A percentile compares a stretch with the other conserved stretches of the same genome.
Conservation (phyloP, 495 filamentous ascomycete genomes). For the Xylaria sp. region DNA sequence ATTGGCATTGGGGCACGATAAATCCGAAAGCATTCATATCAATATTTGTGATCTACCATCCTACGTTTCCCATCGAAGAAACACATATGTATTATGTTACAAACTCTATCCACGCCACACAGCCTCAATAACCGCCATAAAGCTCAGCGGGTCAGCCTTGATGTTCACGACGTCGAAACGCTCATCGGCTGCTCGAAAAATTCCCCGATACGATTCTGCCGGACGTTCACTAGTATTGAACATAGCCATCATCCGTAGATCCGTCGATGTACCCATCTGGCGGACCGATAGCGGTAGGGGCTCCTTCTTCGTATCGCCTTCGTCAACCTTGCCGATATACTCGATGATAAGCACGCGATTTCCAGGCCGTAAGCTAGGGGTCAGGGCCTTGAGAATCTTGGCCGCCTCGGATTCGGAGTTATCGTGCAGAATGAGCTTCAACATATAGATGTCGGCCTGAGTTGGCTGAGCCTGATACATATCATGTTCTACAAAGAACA, state of each 20-base stretch:
- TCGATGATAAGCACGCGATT: constrained; percentile 56
- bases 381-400: constrained; percentile 50
- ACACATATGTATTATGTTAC: constrained; percentile 33
- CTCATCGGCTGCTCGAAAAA: constrained; percentile 40
- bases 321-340: constrained; percentile 43
- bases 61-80: constrained; percentile 44
- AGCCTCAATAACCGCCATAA: constrained; percentile 38
- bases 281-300: constrained; percentile 34
- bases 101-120: constrained; percentile 38
- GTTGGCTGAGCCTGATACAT: constrained; percentile 58
- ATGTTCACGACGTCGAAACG: constrained; percentile 33
- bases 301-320: constrained; percentile 29
- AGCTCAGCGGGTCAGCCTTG: constrained; percentile 35
- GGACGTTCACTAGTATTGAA: constrained; percentile 42
- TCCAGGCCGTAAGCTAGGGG: constrained; percentile 49
- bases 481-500: constrained; percentile 55
- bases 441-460: constrained; percentile 61
- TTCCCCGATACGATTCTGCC: constrained; percentile 36
- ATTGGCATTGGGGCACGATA: no score
- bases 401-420: constrained; percentile 52
- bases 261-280: constrained; percentile 38
- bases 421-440: constrained; percentile 63
- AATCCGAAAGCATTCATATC: no score
- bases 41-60: background rate
- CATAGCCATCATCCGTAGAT: constrained; percentile 41